Conservation (phyloP, 371 early-diverging fungal species). For the Mucor irregularis region DNA sequence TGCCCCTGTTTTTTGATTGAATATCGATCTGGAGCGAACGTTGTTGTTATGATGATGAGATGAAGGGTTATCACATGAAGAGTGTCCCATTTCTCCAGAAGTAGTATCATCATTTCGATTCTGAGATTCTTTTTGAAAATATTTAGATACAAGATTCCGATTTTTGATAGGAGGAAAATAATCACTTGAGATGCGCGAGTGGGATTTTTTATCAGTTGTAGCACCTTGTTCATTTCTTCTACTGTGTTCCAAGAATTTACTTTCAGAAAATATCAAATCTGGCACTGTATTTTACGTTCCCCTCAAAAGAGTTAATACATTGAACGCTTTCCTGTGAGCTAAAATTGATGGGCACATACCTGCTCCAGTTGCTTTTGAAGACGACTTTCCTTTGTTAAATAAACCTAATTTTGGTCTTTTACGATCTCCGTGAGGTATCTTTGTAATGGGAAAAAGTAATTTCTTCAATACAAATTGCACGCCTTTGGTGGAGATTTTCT, state of each 20-base stretch:
- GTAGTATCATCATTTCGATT: too few species aligned
- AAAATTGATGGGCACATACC: not conserved
- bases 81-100: too few species aligned
- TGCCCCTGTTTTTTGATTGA: too few species aligned
- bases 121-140: too few species aligned
- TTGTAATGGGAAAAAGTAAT: too few species aligned
- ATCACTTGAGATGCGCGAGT: slow-evolving; percentile 1
- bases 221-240: not conserved
- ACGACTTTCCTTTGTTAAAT: slow-evolving; percentile 41
- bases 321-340: not conserved
- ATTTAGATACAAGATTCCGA: too few species aligned
- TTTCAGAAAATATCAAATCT: slow-evolving; percentile 28
- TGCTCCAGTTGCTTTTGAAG: slow-evolving; percentile 22
- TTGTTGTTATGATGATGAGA: too few species aligned
- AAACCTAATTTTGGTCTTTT: slow-evolving; percentile 18
- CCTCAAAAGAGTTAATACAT: not conserved
- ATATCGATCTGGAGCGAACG: too few species aligned
- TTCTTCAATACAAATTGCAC: too few species aligned
- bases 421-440: too few species aligned
- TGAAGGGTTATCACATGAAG: too few species aligned
- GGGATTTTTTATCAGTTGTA: not conserved
- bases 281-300: not conserved
- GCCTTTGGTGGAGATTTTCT: slow-evolving; percentile 1
- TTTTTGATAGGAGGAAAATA: too few species aligned
- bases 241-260: slow-evolving; percentile 9